Conservation (phyloP, 2,329 filamentous ascomycete genomes). For the Diaporthe caulivora region DNA sequence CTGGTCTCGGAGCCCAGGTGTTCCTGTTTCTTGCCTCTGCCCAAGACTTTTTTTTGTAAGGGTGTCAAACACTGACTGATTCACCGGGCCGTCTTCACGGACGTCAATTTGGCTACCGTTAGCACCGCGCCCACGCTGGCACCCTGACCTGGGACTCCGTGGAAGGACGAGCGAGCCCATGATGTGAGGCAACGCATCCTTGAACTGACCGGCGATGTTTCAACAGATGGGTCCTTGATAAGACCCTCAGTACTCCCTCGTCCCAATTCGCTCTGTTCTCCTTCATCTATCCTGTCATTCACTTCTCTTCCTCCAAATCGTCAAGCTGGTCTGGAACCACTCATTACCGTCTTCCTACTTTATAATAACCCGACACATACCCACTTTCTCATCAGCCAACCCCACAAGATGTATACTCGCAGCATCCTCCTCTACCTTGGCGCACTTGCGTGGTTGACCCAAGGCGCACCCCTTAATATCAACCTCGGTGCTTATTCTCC, state of each 20-base stretch:
- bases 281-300: conserved; percentile 7
- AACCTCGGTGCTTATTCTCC: conserved; percentile 64
- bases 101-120: conserved; percentile 8
- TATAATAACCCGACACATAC: conserved; percentile 16
- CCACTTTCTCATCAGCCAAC: not conserved
- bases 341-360: conserved; percentile 12
- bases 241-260: conserved; percentile 14
- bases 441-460: conserved; percentile 42
- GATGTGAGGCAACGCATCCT: no score
- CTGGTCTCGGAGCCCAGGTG: conserved; percentile 29
- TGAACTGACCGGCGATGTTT: no score
- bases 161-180: not conserved
- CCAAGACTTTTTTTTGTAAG: conserved; percentile 25
- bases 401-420: conserved; percentile 29
- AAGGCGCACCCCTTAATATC: conserved; percentile 62
- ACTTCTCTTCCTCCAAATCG: conserved; percentile 7
- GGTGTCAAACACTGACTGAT: conserved; percentile 32
- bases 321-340: conserved; percentile 31
- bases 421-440: conserved; percentile 30
- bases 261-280: not conserved
- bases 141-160: not conserved
- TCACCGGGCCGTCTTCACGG: conserved; percentile 15
- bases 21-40: conserved; percentile 29
- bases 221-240: conserved; percentile 32
- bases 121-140: not conserved